Base-by-base conservation (phyloP, 2,329 filamentous ascomycete genomes). In the Botrytis pseudocinerea region DNA sequence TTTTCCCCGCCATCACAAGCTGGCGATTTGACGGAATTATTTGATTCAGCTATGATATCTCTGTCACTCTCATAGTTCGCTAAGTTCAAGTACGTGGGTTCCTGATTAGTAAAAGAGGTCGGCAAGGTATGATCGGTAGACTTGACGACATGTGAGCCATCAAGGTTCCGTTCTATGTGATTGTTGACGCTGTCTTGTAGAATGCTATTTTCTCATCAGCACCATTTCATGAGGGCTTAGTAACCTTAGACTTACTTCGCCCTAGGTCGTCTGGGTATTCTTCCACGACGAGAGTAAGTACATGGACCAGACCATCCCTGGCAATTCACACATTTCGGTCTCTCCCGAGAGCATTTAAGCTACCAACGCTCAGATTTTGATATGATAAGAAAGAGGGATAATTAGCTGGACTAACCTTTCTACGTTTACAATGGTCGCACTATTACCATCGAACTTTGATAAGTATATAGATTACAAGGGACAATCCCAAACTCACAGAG, bases 201-300 rank as follows among this genome's bases (percentile, higher is more conserved):
- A n/a, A 64, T 14, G n/a, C 61, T 64, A 46, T 64, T 64, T 22
- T 25, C n/a, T 61, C 20, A 38, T 59, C 20, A 57, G 22, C 6
- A 8, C 14, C 28, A 16, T 28, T 44, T 35, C 28, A 14, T 18
- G 28, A 32, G 65, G 25, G 20, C 22, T 59, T 40, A 4, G 12
- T 20, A 44, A 63, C 46, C 22, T 57, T 40, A 2, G n/a, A 69
- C 63, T 60, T 69, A 73, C 70, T 71, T 75, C 22, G 68, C 54
- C 25, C 68, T 35, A 28, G 74, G 35, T 54, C 73, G 35, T 71
- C 73, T 73, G 44, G 38, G 42, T 28, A 72, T 68, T 44, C 64
- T 70, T 28, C 72, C 75, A 69, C 74, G 69, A 38, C 74, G 63
- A 25, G 74, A 75, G 48, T 76, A 76, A 48, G 68, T 63, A 35